These are phyloP conservation scores for Coemansia asiatica DNA, from an alignment of 192 early-diverging fungal genomes.

Conservation along the genomic window DNA sequence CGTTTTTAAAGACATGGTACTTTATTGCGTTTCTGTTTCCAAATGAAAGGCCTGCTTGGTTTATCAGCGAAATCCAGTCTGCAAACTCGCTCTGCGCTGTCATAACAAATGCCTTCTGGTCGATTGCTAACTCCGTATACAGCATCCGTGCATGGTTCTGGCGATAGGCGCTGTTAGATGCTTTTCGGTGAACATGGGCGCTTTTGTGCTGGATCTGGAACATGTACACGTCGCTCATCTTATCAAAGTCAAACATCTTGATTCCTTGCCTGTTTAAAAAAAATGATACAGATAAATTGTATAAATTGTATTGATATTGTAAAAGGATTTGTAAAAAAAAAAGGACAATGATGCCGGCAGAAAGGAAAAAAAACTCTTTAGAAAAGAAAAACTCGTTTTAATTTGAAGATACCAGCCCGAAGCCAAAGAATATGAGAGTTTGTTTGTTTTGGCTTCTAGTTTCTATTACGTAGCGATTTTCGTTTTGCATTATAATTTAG, in stretches of 20 bases:
- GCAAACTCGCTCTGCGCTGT: not conserved
- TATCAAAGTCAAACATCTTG: not conserved
- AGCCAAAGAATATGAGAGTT: not conserved
- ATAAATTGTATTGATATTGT: no score
- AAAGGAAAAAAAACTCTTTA: not conserved
- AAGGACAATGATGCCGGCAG: not conserved
- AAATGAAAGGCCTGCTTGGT: not conserved
- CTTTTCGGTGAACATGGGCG: not conserved
- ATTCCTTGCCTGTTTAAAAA: no score
- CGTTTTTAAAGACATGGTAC: not conserved
- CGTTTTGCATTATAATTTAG: not conserved
- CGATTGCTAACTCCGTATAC: not conserved
- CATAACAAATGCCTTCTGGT: not conserved
- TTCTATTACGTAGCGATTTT: not conserved
- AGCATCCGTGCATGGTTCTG: not conserved
- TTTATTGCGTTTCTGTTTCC: not conserved
- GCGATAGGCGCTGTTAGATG: not conserved
- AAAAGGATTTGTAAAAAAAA: no score
- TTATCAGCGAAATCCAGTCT: not conserved
- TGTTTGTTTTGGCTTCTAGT: not conserved
- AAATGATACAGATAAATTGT: no score
- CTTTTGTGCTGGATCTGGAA: not conserved
- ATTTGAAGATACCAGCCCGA: not conserved
- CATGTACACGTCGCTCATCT: not conserved
- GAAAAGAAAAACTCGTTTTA: not conserved